Evolutionary conservation across 495 filamentous ascomycete species (phyloP), one percentile per base, ranked within the genome.

Genomic region (Penicillium samsonianum): DNA sequence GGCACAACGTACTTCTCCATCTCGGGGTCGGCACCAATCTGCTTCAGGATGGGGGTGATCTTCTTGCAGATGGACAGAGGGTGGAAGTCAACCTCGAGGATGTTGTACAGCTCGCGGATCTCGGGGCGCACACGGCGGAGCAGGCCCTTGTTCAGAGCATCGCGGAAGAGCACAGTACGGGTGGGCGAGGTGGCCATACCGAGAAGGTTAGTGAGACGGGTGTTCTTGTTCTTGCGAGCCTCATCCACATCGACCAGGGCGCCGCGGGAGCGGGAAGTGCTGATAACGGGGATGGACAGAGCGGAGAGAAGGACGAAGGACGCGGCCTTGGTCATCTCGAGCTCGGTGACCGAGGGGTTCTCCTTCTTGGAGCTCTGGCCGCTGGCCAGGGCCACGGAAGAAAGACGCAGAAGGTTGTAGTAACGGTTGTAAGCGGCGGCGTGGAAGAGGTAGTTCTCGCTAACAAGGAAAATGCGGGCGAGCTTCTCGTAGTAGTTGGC

Each of bases 401-500:
- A 96, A 63, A 92, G 88, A 65, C 93, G 91, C 46, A 98, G 86
- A 23, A 98, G 85, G 76, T 91, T 96, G 82, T 94, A 98, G 80
- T 96, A 97, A 51, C 95, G 84, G 60, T 90, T 92, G 90, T 90
- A 98, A 47, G 94, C 92, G 42, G 94, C 94, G 61, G 94, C 94
- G 69, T 98, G 94, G 87, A 98, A 98, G 26, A 98, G 85, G 69
- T 97, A 98, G 78, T 98, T 98, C 78, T 96, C 95, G 73, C 92
- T 95, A 62, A 98, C 95, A 38, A 98, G 84, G 82, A 98, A 98
- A 70, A 98, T 98, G 46, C 91, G 86, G 37, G 94, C 96, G 50
- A 98, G 84, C 77, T 97, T 96, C 82, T 98, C 95, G 77, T 98
- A 98, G 84, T 98, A 98, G 78, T 98, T 98, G 73, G 95, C 94